Evolutionary conservation across 2,329 filamentous ascomycete species (phyloP).

Genomic region (Fusarium scirpi): DNA sequence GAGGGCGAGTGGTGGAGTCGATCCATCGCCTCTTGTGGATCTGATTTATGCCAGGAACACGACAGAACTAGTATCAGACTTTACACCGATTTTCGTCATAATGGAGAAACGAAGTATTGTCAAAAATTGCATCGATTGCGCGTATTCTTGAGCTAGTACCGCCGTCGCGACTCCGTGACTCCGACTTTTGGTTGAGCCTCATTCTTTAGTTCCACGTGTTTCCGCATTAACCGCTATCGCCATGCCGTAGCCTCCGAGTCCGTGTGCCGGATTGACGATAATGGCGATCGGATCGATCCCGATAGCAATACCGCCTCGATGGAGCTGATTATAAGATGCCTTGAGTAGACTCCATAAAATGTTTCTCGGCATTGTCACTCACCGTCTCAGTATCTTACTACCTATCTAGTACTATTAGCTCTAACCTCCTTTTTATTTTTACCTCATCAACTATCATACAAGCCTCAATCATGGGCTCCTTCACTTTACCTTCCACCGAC

Average conservation of each 20-base stretch:
- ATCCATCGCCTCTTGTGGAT: background rate
- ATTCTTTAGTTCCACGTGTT: background rate
- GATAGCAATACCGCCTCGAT: background rate
- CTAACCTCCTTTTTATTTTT: too few species aligned
- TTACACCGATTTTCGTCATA: background rate
- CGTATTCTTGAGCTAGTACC: background rate
- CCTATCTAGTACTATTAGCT: accelerated
- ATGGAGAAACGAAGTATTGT: background rate
- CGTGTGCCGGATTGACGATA: background rate
- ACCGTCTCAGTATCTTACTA: too few species aligned
- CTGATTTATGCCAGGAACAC: background rate
- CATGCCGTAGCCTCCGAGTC: background rate
- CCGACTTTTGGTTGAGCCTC: background rate
- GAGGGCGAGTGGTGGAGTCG: constrained; percentile 3
- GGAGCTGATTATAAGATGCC: background rate
- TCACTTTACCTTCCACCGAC: background rate
- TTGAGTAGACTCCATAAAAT: background rate
- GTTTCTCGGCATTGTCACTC: background rate
- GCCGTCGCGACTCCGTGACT: background rate
- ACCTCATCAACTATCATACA: too few species aligned
- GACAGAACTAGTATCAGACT: background rate
- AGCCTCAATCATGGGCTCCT: background rate
- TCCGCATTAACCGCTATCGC: background rate
- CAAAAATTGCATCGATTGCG: background rate
- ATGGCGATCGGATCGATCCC: background rate